Base-by-base conservation (phyloP, 2,329 filamentous ascomycete species). In the Monosporascus cannonballus region DNA sequence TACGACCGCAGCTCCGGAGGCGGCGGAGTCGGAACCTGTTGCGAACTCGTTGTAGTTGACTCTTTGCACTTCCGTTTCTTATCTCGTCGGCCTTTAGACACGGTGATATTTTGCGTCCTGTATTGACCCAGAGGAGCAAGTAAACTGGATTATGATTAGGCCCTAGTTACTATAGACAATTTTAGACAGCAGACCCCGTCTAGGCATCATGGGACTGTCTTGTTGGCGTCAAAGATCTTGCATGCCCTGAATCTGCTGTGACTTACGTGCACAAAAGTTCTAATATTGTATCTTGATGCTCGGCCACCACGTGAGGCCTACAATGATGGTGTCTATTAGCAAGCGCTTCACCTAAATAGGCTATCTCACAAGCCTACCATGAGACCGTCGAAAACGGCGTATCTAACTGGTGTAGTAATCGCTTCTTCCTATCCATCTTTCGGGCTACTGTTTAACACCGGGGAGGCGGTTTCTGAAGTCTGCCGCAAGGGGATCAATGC, bases 191-290 rank as follows among this genome's bases (percentile, higher is more conserved):
- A 14, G 11, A 14, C 11, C 30, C 6, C 18, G 18, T 20, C 39
- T 6, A 18, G 39, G 2, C 11, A 14, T 14, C 4, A 18, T 18
- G 3, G 5, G 14, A 14, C 39, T 14, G 14, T 5, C 11, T 46
- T 14, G 20, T 44, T 15, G 41, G 41, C 11, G 41, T 25, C 30
- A 14, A 34, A 14, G 9, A 34, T 14, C 30, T 34, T 34, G 30
- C 11, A 25, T 15, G 41, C 22, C 18, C 5, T 14, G 39, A 27
- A 27, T 30, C 20, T 38, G n/a, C 42, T 18, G 39, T 17, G 22
- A 69, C 72, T 61, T 76, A 88, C 86, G 74, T 79, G 78, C 81
- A 87, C 5, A 89, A 73, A 48, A 90, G 72, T 56, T 88, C 84
- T 9, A 89, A 64, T 38, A 89, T 85, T 4, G 76, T 74, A 49